These are phyloP conservation scores for Haplosporangium sp. DNA, from an alignment of 371 early-diverging fungal genomes.

Conservation along the genomic window DNA sequence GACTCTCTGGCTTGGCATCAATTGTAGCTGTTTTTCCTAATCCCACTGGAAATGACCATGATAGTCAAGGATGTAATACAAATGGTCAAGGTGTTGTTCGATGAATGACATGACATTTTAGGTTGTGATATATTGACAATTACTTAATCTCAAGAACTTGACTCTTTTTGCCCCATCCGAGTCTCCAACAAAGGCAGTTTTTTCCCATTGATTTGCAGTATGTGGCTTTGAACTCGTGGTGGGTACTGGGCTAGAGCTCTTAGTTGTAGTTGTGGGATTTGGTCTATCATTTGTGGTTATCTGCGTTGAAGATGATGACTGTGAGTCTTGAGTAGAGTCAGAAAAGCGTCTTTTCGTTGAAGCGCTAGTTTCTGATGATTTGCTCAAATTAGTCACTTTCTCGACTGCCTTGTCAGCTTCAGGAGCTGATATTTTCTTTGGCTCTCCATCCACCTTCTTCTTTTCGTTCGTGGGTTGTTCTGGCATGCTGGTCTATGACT, in stretches of 20 bases:
- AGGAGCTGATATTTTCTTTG: neutral
- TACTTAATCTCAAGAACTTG: constrained; percentile 42
- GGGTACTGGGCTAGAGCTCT: neutral
- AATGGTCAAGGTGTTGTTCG: too few species aligned
- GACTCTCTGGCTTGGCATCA: constrained; percentile 22
- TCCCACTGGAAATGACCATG: constrained; percentile 20
- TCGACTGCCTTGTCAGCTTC: neutral
- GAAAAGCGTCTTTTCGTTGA: neutral
- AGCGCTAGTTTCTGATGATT: neutral
- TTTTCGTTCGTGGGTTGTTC: neutral
- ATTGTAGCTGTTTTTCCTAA: constrained; percentile 36
- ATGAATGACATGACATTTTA: neutral
- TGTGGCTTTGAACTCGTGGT: constrained; percentile 1
- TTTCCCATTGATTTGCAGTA: constrained; percentile 44
- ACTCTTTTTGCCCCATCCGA: constrained; percentile 31
- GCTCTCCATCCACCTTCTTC: neutral
- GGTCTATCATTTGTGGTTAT: neutral
- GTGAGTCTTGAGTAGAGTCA: neutral
- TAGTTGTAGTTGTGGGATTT: too few species aligned
- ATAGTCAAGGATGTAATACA: neutral
- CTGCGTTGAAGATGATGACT: neutral
- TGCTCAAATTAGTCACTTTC: neutral
- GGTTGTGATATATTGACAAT: neutral
- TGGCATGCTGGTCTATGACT: neutral
- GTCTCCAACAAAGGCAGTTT: constrained; percentile 39